These are phyloP conservation scores for Clitoria ternatea DNA, from an alignment of 306 rosid genomes.

Conservation along the genomic window DNA sequence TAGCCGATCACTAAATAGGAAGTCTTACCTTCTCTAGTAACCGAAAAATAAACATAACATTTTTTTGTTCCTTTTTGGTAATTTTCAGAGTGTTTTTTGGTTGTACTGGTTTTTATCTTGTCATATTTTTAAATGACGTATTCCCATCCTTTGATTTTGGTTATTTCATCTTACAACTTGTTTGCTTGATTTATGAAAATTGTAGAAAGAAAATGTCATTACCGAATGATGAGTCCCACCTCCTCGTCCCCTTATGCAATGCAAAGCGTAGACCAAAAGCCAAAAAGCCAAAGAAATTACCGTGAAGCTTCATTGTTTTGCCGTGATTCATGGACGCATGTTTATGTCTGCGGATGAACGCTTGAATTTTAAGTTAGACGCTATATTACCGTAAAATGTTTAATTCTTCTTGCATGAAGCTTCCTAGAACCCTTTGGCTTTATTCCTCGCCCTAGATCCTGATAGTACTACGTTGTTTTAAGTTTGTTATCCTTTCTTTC, in stretches of 20 bases:
- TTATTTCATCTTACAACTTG: not conserved
- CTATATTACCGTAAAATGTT: not conserved
- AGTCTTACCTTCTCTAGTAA: too few species aligned
- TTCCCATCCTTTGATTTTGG: not conserved
- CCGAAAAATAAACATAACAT: too few species aligned
- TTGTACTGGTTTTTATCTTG: too few species aligned
- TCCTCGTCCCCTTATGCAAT: not conserved
- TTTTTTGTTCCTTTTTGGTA: too few species aligned
- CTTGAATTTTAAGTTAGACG: not conserved
- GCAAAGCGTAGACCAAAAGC: not conserved
- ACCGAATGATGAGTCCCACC: not conserved
- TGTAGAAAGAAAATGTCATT: not conserved
- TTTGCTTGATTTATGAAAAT: not conserved
- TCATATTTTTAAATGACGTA: too few species aligned
- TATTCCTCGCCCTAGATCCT: not conserved
- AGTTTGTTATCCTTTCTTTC: not conserved
- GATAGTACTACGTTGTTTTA: not conserved
- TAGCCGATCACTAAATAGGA: too few species aligned
- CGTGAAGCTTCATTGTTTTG: constrained; percentile 30
- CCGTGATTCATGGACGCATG: not conserved
- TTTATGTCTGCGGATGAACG: not conserved
- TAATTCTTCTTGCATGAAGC: constrained; percentile 24
- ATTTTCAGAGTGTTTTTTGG: too few species aligned
- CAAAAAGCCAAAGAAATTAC: constrained; percentile 24
- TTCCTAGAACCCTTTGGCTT: constrained; percentile 22